Percentiles rank a stretch among this genome's conserved stretches.
Evolutionary conservation across 495 filamentous ascomycete genomes (phyloP).

Genomic region (Hypoxylon trugodes): DNA sequence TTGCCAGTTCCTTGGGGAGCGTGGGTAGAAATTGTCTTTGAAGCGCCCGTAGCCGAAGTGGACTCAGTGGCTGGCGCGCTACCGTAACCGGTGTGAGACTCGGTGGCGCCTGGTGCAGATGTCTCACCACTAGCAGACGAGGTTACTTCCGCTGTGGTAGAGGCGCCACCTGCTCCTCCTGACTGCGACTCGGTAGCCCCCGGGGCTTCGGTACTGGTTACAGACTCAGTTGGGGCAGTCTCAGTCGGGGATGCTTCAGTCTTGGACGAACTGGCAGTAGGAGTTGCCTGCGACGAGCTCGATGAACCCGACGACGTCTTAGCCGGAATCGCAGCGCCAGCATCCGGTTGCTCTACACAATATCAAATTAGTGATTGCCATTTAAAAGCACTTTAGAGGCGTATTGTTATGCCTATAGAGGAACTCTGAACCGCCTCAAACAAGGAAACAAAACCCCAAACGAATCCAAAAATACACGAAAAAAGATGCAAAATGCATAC

Average conservation of each 20-base stretch:
- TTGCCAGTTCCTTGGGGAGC: conserved; percentile 18
- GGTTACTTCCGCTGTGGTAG: conserved; percentile 4
- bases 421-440: too few species aligned
- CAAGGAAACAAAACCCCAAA: too few species aligned
- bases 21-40: neutral
- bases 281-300: conserved; percentile 3
- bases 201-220: conserved; percentile 5
- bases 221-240: conserved; percentile 3
- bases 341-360: conserved; percentile 35
- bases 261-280: neutral
- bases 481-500: too few species aligned
- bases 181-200: neutral
- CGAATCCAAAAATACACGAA: too few species aligned
- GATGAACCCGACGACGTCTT: neutral
- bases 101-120: neutral
- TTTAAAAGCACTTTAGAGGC: too few species aligned
- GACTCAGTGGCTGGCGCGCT: conserved; percentile 12
- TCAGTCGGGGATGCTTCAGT: conserved; percentile 1
- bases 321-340: conserved; percentile 37
- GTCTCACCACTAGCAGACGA: neutral
- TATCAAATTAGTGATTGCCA: too few species aligned
- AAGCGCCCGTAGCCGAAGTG: neutral
- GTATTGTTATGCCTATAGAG: too few species aligned
- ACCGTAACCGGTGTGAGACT: conserved; percentile 1
- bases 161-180: neutral